Evolutionary conservation across 495 filamentous ascomycete species (phyloP), one percentile per base, ranked within the genome.

Genomic region (Lichenothelia convexa): DNA sequence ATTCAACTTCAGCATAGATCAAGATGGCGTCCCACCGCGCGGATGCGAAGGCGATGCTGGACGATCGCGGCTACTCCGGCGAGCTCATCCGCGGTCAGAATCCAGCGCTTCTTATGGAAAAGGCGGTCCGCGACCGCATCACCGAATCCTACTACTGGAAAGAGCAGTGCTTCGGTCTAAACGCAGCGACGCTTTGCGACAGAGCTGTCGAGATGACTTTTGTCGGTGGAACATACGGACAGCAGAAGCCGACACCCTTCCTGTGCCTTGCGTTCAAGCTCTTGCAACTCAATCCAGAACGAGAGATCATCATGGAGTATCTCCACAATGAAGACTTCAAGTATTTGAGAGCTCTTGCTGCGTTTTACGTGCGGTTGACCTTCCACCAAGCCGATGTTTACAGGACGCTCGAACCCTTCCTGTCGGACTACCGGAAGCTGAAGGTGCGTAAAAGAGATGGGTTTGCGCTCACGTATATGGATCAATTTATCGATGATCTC

Each of bases 131-230:
- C 40, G 87, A 97, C 54, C 84, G 89, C 49, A 94, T 97, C 56
- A 73, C 81, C 38, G 80, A 92, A 42, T 78, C 72, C 44, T 89
- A 91, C 60, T 97, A 93, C 63, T 97, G 82, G 80, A 93, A 94
- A 58, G 91, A 95, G 55, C 86, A 93, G 56, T 91, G 86, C 53
- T 97, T 94, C 61, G 89, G 78, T 17, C 62, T 97, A 42, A 95
- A 95, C 59, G 82, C 84, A 36, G 81, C 64, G 45, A 93, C 78
- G 35, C 66, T 94, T 1, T 78, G 91, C 45, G 82, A 93, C 61
- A 84, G 89, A 21, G 86, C 87, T 2, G 76, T 79, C 23, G 78
- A 85, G 41, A 63, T 92, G 42, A 80, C 76, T 23, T 72, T 65
- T 49, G 68, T 97, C 36, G 91, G 85, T 38, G 89, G 89, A 47